Base-by-base conservation (phyloP, 108 stramenopile genomes). In the Thalassiosira profunda region DNA sequence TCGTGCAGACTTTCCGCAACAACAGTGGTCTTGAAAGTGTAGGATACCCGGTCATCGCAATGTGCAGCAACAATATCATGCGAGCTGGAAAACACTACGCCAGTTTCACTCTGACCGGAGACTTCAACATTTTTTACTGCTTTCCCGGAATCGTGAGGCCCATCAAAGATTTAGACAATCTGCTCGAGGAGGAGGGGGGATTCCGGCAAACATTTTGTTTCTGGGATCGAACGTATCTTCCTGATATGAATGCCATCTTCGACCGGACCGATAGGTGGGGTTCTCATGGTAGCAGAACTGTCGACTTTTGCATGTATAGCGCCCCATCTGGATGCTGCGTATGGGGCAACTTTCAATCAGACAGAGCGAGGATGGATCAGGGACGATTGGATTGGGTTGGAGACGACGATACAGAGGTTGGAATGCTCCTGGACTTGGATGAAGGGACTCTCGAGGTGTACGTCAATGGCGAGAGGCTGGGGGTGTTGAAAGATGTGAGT, bases 401-500 rank as follows among this genome's bases (percentile, higher is more conserved):
- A 52, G 18, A 15, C 1, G 51, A 52, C 0, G 51, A 52, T 30
- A 15, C 33, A 20, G 48, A 52, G 6, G 15, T 52, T 12, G 25
- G 51, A 4, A 18, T 52, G 51, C 51, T 52, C 34, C 5, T 28
- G 12, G 46, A 47, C 12, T 7, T 47, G 12, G 46, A 47, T 20
- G 11, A 5, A 47, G 46, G 46, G 14, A 47, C 46, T 17, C 46
- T 47, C 12, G 23, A 23, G 1, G 46, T 25, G 29, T 47, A 47
- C 46, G 14, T 25, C 2, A 47, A 47, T 47, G 46, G 46, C 11
- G 10, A 25, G 11, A 23, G 46, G 29, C 29, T 47, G 46, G 46
- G 46, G 29, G 3, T 47, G 23, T 25, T 47, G 46, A 47, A 47
- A 47, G 46, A 47, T 52, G 51, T n/a, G n/a, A n/a, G n/a, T n/a